These are phyloP conservation scores for Niebla homalea DNA, from an alignment of 495 filamentous ascomycete genomes.

Conservation along the genomic window DNA sequence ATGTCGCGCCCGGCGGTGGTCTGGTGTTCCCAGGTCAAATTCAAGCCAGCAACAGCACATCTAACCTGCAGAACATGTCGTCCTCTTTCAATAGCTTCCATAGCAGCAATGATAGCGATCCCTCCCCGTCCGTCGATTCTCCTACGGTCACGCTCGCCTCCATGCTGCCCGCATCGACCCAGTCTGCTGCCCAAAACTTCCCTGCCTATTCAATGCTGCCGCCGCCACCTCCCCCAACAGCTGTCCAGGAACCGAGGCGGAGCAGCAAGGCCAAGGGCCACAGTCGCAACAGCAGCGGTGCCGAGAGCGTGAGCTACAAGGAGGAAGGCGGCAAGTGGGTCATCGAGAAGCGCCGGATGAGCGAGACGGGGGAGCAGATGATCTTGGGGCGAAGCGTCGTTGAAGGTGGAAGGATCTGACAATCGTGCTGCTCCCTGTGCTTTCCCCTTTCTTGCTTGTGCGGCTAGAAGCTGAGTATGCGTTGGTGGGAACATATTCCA, in stretches of 20 bases:
- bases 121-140: constrained; percentile 20
- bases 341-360: constrained; percentile 39
- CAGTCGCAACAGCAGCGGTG: constrained; percentile 26
- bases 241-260: neutral
- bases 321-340: constrained; percentile 40
- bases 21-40: constrained; percentile 15
- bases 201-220: neutral
- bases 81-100: constrained; percentile 12
- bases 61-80: constrained; percentile 14
- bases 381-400: constrained; percentile 27
- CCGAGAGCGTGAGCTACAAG: constrained; percentile 46
- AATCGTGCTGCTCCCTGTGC: no score
- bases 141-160: constrained; percentile 16
- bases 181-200: constrained; percentile 2
- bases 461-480: no score
- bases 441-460: no score
- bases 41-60: constrained; percentile 6
- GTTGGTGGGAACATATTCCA: no score
- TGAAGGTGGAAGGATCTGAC: constrained; percentile 25
- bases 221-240: constrained; percentile 1
- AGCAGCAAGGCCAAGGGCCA: constrained; percentile 10
- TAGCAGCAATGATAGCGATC: constrained; percentile 24
- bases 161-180: neutral
- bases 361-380: constrained; percentile 39
- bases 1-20: constrained; percentile 17